Conservation (phyloP, 83 land plant genomes). For the Picea engelmannii region DNA sequence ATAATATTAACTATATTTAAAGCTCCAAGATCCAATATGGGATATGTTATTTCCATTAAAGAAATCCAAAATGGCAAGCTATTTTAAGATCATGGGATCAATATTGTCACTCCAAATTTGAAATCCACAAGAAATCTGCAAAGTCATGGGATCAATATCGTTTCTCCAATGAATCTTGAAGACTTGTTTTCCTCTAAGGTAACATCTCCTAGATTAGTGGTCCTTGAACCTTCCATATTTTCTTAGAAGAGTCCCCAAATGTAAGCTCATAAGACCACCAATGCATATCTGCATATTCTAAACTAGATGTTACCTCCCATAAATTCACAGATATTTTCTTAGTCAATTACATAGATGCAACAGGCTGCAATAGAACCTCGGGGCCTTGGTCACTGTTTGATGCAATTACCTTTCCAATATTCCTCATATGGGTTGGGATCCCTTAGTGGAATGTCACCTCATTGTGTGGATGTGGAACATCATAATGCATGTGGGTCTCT, state of each 20-base stretch:
- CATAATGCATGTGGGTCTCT: constrained; percentile 34
- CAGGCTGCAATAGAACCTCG: constrained; percentile 23
- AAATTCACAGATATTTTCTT: constrained; percentile 42
- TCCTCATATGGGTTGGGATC: constrained; percentile 13
- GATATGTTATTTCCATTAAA: too few relatives aligned
- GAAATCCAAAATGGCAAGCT: too few relatives aligned
- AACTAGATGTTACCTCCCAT: constrained; percentile 56
- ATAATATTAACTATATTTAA: too few relatives aligned
- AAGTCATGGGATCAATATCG: constrained; percentile 25
- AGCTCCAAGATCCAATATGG: too few relatives aligned
- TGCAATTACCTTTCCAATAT: constrained; percentile 47
- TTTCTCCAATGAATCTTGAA: constrained; percentile 63
- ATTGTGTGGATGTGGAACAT: constrained; percentile 31
- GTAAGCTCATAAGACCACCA: constrained; percentile 31
- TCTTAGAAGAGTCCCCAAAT: constrained; percentile 22
- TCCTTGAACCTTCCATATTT: constrained; percentile 29
- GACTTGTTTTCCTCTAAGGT: constrained; percentile 69
- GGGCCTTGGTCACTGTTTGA: constrained; percentile 25
- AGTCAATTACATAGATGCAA: background rate
- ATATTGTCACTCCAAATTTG: too few relatives aligned
- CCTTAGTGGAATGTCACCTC: constrained; percentile 36
- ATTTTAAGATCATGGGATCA: too few relatives aligned
- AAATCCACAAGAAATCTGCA: too few relatives aligned
- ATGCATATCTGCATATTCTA: constrained; percentile 42
- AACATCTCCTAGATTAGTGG: constrained; percentile 42